Base-by-base conservation (phyloP, 352 stramenopile genomes). In the Globisporangium irregulare region DNA sequence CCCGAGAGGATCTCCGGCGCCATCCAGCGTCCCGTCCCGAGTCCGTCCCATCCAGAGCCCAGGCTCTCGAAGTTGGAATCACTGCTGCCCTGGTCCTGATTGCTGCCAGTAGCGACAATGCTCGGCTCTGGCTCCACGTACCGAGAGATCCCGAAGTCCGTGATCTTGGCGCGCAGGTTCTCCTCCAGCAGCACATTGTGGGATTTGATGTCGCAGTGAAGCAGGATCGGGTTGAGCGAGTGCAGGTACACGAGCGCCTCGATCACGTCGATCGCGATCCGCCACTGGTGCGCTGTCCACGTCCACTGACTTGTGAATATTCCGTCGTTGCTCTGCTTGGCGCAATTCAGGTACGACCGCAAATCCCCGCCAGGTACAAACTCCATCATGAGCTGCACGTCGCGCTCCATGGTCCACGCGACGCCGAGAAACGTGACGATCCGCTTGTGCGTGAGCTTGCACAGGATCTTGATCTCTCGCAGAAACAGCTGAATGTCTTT, bases 241-340 rank as follows among this genome's bases (percentile, higher is more conserved):
- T 86, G 78, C 8, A 86, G 54, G 48, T 83, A 83, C 66, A 83
- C 78, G 9, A 83, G 69, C 0, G 73, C 78, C 53, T 85, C 78
- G 36, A 81, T 79, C 14, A 85, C 72, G 41, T 85, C 75, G 55
- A 85, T 79, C 4, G 75, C 69, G 36, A 85, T 62, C 15, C 76
- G 75, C 59, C 66, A 85, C 56, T 85, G 75, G 27, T 64, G 22
- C 53, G 75, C 75, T 9, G 73, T 82, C 78, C 78, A 84, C 8
- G 74, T 80, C 77, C 79, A 80, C 14, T 73, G 71, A 43, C 70
- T 78, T 41, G 67, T 66, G 48, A 78, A 80, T 77, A 43, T 24
- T 29, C 50, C 41, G 10, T 27, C 36, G 10, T 32, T 55, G 10
- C 9, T 36, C n/a, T 27, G 46, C 25, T 59, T 59, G 10, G 43